Conservation (phyloP, 495 filamentous ascomycete genomes). For the Penicillium manginii region DNA sequence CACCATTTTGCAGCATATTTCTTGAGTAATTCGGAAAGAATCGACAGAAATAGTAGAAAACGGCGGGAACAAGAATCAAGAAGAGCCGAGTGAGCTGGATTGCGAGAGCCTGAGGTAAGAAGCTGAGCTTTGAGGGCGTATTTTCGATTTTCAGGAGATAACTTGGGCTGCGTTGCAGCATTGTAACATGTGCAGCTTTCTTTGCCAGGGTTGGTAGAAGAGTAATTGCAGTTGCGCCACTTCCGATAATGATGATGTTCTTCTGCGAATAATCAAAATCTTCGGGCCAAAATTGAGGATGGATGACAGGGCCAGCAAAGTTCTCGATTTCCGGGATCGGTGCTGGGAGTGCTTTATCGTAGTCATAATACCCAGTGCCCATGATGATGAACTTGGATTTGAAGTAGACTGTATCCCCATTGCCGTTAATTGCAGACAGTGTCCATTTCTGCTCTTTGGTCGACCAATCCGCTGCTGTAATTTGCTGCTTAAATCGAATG, state of each 20-base stretch:
- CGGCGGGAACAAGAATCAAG: slow-evolving; percentile 32
- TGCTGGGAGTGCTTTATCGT: slow-evolving; percentile 50
- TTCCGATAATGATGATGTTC: slow-evolving; percentile 53
- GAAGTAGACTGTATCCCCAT: background rate
- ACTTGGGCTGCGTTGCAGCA: slow-evolving; percentile 55
- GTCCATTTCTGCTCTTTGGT: slow-evolving; percentile 55
- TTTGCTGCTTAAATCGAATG: slow-evolving; percentile 58
- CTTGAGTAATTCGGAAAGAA: slow-evolving; percentile 52
- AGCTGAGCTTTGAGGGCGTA: slow-evolving; percentile 13
- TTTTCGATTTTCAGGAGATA: slow-evolving; percentile 51
- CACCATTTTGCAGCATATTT: slow-evolving; percentile 36
- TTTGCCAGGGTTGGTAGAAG: slow-evolving; percentile 36
- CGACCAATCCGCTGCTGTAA: slow-evolving; percentile 54
- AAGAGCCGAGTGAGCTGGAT: slow-evolving; percentile 35
- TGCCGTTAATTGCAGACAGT: slow-evolving; percentile 21
- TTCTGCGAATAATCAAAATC: slow-evolving; percentile 45
- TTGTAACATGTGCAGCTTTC: slow-evolving; percentile 40
- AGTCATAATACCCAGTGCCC: slow-evolving; percentile 42
- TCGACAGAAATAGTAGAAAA: slow-evolving; percentile 49
- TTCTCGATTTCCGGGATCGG: slow-evolving; percentile 40
- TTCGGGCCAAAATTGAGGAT: slow-evolving; percentile 51
- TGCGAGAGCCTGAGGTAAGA: slow-evolving; percentile 30
- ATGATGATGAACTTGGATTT: slow-evolving; percentile 19
- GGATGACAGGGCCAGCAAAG: slow-evolving; percentile 38
- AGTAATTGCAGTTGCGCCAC: slow-evolving; percentile 53